Conservation (phyloP, 1,284 basidiomycete species). For the Tilletia walkeri region DNA sequence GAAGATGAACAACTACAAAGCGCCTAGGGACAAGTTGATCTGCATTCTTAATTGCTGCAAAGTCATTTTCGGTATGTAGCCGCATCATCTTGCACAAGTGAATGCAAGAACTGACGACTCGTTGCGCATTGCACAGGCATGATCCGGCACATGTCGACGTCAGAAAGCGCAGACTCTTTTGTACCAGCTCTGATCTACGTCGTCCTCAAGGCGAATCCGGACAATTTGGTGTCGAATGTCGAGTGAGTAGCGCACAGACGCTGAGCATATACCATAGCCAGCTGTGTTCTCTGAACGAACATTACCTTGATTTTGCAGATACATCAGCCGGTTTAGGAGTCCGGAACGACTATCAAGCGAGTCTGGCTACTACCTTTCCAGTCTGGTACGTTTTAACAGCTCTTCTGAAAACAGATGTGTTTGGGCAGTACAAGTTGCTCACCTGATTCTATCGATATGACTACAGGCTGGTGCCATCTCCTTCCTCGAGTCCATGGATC, state of each 20-base stretch:
- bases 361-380: constrained; percentile 94
- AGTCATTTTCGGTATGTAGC: constrained; percentile 79
- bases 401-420: not conserved
- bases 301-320: constrained; percentile 19
- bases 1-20: constrained; percentile 98
- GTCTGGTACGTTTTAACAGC: constrained; percentile 63
- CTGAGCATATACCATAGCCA: not conserved
- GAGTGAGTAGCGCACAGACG: constrained; percentile 58
- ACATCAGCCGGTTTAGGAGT: constrained; percentile 91
- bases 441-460: constrained; percentile 4
- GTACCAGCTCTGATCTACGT: constrained; percentile 92
- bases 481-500: constrained; percentile 96
- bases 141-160: constrained; percentile 26
- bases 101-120: no score
- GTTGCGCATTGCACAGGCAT: constrained; percentile 13
- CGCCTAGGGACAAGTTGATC: constrained; percentile 94
- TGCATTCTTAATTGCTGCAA: constrained; percentile 98
- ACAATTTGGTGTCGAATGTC: constrained; percentile 88
- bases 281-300: not conserved
- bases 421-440: constrained; percentile 7
- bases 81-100: no score
- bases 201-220: constrained; percentile 87
- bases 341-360: constrained; percentile 87
- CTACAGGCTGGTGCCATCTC: constrained; percentile 67
- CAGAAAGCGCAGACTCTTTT: constrained; percentile 72